phyloP scores from a whole-genome alignment of 2,329 filamentous ascomycete species.

The Dactylella cylindrospora region DNA sequence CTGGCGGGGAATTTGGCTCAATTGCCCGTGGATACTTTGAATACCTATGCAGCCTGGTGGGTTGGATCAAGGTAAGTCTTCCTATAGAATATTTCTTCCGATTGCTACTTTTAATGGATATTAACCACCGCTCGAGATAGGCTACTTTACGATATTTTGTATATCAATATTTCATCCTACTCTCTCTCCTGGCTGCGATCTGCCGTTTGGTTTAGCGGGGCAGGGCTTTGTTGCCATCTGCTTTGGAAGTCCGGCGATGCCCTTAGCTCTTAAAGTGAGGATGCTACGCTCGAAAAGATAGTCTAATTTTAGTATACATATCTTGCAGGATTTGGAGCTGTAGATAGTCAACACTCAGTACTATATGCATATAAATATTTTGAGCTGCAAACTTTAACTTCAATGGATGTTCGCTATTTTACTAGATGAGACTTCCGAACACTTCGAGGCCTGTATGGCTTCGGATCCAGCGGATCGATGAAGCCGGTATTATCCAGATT shows the following conservation, averaged over 20 bases:
- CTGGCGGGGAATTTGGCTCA: conserved; percentile 7
- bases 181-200: not conserved
- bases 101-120: not conserved
- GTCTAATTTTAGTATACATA: no score
- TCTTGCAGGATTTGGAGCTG: no score
- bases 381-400: no score
- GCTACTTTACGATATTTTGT: conserved; percentile 4
- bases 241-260: conserved; percentile 7
- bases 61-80: conserved; percentile 9
- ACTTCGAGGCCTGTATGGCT: no score
- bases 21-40: not conserved
- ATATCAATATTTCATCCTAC: conserved; percentile 1
- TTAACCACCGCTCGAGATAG: not conserved
- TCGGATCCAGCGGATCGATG: no score
- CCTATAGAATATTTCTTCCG: not conserved
- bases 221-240: not conserved
- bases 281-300: not conserved
- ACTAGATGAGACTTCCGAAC: no score
- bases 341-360: no score
- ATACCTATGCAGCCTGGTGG: conserved; percentile 1
- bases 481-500: no score
- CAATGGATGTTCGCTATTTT: no score
- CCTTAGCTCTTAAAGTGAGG: not conserved
- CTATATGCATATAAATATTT: no score
- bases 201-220: conserved; percentile 2